Conservation (phyloP, 495 filamentous ascomycete species). For the Neurospora intermedia region DNA sequence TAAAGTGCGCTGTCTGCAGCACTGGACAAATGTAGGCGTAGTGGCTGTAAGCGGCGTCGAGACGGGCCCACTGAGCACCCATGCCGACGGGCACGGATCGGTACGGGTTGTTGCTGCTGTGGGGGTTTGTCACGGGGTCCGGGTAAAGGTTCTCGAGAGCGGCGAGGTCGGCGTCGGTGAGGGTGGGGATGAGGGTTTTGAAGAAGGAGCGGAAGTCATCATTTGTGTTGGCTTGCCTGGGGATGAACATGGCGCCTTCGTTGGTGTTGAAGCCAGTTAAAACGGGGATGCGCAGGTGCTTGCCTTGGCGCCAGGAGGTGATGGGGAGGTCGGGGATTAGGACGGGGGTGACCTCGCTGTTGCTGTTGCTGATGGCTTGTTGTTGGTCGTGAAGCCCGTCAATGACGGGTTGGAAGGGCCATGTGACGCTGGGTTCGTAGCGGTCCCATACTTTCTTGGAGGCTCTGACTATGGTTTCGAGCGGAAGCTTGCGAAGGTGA, state of each 20-base stretch:
- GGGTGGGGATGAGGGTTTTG: conserved; percentile 40
- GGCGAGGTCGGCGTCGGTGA: conserved; percentile 35
- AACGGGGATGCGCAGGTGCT: conserved; percentile 48
- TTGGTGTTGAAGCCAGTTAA: conserved; percentile 57
- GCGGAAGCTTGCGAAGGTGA: conserved; percentile 40
- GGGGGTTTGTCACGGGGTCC: conserved; percentile 31
- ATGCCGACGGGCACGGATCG: conserved; percentile 22
- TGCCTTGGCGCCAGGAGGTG: conserved; percentile 40
- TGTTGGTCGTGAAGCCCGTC: conserved; percentile 33
- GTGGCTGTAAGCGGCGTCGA: conserved; percentile 53
- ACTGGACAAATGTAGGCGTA: conserved; percentile 60
- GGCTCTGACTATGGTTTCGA: conserved; percentile 35
- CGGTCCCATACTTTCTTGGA: conserved; percentile 40
- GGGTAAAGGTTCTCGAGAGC: conserved; percentile 46
- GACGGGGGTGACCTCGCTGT: conserved; percentile 11
- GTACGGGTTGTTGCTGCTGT: conserved; percentile 17
- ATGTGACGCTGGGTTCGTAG: conserved; percentile 45
- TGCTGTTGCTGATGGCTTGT: conserved; percentile 14
- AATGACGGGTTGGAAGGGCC: conserved; percentile 61
- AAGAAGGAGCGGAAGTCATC: conserved; percentile 46
- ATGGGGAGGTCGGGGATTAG: conserved; percentile 47
- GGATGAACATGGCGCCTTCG: conserved; percentile 52
- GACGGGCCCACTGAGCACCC: conserved; percentile 46
- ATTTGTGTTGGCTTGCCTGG: conserved; percentile 29
- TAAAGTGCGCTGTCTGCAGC: conserved; percentile 46